These are phyloP conservation scores for Herpetospermum pedunculosum DNA, from an alignment of 306 rosid genomes.

Conservation along the genomic window DNA sequence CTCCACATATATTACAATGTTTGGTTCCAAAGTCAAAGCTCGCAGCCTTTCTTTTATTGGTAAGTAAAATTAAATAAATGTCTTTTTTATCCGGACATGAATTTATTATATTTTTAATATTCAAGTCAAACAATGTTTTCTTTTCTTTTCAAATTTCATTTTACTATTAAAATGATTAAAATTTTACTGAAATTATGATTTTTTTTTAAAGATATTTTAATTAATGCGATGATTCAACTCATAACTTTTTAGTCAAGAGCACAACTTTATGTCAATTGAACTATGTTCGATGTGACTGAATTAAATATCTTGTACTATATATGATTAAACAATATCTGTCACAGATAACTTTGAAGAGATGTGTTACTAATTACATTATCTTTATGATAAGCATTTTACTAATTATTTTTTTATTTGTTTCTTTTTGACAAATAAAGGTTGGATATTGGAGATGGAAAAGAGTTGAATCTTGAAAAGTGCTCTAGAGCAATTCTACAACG, in stretches of 20 bases:
- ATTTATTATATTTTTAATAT: neutral
- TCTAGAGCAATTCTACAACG: constrained; percentile 37
- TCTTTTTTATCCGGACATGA: too few relatives aligned
- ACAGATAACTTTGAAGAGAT: neutral
- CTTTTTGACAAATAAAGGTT: constrained; percentile 41
- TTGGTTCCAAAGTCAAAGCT: constrained; percentile 58
- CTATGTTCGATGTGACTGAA: too few relatives aligned
- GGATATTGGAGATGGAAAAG: constrained; percentile 88
- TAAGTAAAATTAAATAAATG: too few relatives aligned
- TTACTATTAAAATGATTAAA: neutral
- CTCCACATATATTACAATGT: constrained; percentile 49
- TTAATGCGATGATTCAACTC: too few relatives aligned
- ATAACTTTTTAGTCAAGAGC: too few relatives aligned
- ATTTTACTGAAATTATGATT: too few relatives aligned
- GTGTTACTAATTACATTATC: neutral
- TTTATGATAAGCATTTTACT: neutral
- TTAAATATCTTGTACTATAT: neutral
- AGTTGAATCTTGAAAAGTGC: constrained; percentile 45
- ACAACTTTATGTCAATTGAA: too few relatives aligned
- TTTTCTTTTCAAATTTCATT: neutral
- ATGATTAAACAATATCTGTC: neutral
- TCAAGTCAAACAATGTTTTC: neutral
- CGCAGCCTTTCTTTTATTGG: constrained; percentile 84
- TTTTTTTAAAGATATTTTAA: too few relatives aligned
- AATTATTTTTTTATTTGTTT: neutral